Conservation (phyloP, 805 yeast genomes). For the Wickerhamomyces canadensis region DNA sequence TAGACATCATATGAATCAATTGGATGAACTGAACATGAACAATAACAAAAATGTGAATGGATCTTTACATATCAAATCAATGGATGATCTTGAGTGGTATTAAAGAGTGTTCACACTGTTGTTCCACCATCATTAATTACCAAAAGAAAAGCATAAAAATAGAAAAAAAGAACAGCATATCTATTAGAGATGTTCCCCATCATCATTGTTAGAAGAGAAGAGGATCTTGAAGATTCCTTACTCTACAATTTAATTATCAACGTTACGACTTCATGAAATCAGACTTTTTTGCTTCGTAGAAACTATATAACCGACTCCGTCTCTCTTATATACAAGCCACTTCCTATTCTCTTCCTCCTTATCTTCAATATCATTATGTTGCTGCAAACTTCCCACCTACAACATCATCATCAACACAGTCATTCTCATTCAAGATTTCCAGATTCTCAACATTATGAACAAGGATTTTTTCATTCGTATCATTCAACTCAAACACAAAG, state of each 20-base stretch:
- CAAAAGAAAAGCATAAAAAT: no score
- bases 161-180: no score
- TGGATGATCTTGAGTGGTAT: neutral
- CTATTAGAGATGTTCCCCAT: no score
- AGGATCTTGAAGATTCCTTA: no score
- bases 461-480: constrained; percentile 42
- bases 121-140: no score
- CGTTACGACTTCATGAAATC: neutral
- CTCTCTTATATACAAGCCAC: constrained; percentile 3
- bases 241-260: neutral
- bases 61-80: neutral
- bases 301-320: no score
- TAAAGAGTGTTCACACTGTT: neutral
- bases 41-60: neutral
- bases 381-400: constrained; percentile 8
- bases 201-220: no score
- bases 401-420: constrained; percentile 5
- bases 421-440: constrained; percentile 44
- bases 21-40: constrained; percentile 1
- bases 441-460: constrained; percentile 67
- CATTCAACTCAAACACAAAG: constrained; percentile 60
- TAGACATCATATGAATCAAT: neutral
- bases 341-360: no score
- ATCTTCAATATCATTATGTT: no score
- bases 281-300: no score